These are phyloP conservation scores for Epichloe typhina DNA, from an alignment of 2,329 filamentous ascomycete species.

Conservation along the genomic window DNA sequence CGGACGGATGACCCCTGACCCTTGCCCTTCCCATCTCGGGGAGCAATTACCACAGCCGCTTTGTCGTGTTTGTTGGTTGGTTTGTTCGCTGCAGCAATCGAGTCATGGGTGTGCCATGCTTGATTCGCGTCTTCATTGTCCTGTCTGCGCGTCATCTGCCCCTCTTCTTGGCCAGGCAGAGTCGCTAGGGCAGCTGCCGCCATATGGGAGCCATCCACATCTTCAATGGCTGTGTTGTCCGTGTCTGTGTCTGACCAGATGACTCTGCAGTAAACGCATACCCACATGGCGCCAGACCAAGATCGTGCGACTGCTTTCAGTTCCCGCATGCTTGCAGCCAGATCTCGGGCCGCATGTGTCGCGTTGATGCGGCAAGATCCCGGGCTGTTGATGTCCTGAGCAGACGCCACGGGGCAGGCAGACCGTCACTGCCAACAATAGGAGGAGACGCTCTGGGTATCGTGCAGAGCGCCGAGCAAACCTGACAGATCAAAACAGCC, in stretches of 20 bases:
- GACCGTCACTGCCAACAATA: neutral
- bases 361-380: neutral
- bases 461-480: neutral
- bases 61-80: neutral
- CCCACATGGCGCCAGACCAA: neutral
- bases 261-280: neutral
- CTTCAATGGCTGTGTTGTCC: too few relatives aligned
- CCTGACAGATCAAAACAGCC: too few relatives aligned
- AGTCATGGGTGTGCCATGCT: neutral
- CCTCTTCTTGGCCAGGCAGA: too few relatives aligned
- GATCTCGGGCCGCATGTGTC: neutral
- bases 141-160: neutral
- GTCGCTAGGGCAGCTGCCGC: too few relatives aligned
- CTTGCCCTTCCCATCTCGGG: neutral
- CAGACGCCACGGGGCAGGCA: neutral
- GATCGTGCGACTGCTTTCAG: neutral
- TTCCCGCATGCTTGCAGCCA: neutral
- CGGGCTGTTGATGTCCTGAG: neutral
- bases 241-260: neutral
- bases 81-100: neutral
- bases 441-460: neutral
- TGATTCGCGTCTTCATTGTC: neutral
- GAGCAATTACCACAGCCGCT: neutral
- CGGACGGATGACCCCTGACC: neutral
- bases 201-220: too few relatives aligned